Evolutionary conservation across 2,329 filamentous ascomycete species (phyloP), one percentile per base, ranked within the genome.

Genomic region (Colletotrichum plurivorum): DNA sequence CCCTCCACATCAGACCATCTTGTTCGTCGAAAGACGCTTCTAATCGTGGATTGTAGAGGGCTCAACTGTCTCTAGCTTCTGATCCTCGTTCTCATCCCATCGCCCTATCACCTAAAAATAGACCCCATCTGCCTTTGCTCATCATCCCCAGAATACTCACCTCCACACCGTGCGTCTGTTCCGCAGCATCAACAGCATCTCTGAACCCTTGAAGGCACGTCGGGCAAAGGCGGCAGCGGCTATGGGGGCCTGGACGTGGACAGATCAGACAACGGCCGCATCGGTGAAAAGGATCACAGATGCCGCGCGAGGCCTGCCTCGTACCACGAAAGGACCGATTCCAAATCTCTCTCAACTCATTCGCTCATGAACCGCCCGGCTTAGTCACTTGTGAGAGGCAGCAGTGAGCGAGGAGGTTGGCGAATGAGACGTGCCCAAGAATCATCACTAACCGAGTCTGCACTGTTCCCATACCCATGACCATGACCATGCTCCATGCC

Each of bases 1-100:
- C 55, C 51, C 25, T 57, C 25, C 43, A 25, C 61, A 66, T 69
- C 62, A 69, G 66, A 69, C 55, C 66, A 66, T 69, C 62, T 54
- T 10, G 49, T 69, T 69, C 61, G 61, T 69, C 65, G 4, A 39
- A 52, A 62, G 49, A 54, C n/a, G 9, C 31, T 36, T 8, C 31
- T 36, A 36, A 36, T 36, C 31, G 10, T 36, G 31, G 31, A 36
- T 10, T 36, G 9, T 36, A 36, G 31, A 36, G 31, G 31, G 31
- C 41, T 20, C 41, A 59, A 54, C 31, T 22, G 9, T 48, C 5
- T 51, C 18, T 22, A 63, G 52, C 41, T 15, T 7, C 16, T 16
- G 4, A 31, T 41, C 52, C 16, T 49, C 41, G 27, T 55, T 16
- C 22, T 51, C 51, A 43, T 51, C 10, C 39, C 48, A 20, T 22